Evolutionary conservation across 495 filamentous ascomycete genomes (phyloP).

Genomic region (Lichenothelia convexa): DNA sequence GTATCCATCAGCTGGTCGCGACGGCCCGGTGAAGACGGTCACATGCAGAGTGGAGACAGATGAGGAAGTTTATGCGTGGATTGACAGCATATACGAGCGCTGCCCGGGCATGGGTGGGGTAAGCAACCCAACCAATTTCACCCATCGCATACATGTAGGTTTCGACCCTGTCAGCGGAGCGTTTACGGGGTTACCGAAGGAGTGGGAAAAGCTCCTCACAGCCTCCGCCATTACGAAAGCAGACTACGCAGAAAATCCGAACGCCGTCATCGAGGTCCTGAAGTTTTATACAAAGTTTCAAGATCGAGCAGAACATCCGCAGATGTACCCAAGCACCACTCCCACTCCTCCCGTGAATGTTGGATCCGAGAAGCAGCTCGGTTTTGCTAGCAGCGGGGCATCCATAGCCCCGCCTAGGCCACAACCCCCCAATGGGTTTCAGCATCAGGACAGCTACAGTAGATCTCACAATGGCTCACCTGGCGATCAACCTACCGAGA

Average conservation of each 20-base stretch:
- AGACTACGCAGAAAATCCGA: constrained; percentile 94
- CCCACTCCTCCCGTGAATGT: constrained; percentile 42
- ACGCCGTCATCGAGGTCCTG: constrained; percentile 90
- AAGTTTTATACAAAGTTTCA: constrained; percentile 86
- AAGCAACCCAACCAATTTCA: constrained; percentile 94
- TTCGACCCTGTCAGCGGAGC: constrained; percentile 88
- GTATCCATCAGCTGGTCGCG: constrained; percentile 42
- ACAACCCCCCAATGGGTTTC: constrained; percentile 34
- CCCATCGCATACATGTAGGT: constrained; percentile 88
- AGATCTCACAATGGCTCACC: constrained; percentile 10
- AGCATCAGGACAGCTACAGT: constrained; percentile 12
- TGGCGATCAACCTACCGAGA: constrained; percentile 1
- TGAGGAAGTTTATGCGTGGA: constrained; percentile 95
- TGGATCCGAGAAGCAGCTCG: constrained; percentile 48
- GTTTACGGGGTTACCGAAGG: constrained; percentile 79
- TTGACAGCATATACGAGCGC: constrained; percentile 87
- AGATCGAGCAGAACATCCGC: constrained; percentile 65
- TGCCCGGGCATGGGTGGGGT: constrained; percentile 96
- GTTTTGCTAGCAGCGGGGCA: constrained; percentile 37
- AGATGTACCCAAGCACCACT: constrained; percentile 51
- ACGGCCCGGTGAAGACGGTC: constrained; percentile 60
- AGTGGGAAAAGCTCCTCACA: constrained; percentile 92
- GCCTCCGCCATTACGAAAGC: constrained; percentile 94
- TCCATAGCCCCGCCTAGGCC: constrained; percentile 66
- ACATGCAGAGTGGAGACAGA: constrained; percentile 84